Evolutionary conservation across 148 eudicot genomes (phyloP).

Genomic region (Fagopyrum tataricum): DNA sequence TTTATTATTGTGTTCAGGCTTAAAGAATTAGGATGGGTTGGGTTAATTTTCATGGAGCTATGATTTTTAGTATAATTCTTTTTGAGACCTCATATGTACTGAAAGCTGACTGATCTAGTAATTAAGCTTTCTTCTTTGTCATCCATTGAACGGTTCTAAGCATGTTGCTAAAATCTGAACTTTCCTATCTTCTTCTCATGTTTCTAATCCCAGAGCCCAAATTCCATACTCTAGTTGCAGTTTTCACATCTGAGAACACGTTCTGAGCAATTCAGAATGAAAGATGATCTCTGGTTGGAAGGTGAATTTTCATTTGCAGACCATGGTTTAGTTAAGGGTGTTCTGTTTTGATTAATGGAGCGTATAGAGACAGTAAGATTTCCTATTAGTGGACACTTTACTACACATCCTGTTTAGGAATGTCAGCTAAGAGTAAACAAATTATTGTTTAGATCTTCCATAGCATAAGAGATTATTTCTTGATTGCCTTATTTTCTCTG

Average conservation of each 20-base stretch:
- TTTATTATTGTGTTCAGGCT: background rate
- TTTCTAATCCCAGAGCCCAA: background rate
- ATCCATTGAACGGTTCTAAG: background rate
- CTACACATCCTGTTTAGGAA: background rate
- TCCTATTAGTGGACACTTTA: background rate
- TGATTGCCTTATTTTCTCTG: constrained; percentile 12
- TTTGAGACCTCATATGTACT: background rate
- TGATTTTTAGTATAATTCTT: background rate
- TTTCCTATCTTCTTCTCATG: background rate
- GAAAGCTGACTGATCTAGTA: background rate
- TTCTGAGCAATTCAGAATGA: background rate
- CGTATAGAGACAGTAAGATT: background rate
- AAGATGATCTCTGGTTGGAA: background rate
- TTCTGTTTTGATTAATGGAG: background rate
- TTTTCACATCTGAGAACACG: background rate
- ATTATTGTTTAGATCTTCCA: background rate
- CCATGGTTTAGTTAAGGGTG: constrained; percentile 5
- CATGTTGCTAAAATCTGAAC: background rate
- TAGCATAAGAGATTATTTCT: background rate
- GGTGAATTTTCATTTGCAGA: background rate
- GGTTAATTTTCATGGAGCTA: background rate
- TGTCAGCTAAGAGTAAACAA: background rate
- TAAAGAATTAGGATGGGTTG: background rate
- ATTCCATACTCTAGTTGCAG: background rate
- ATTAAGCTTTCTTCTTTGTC: background rate